These are phyloP conservation scores for Bruguiera parviflora DNA, from an alignment of 345 rosid genomes.

Conservation along the genomic window DNA sequence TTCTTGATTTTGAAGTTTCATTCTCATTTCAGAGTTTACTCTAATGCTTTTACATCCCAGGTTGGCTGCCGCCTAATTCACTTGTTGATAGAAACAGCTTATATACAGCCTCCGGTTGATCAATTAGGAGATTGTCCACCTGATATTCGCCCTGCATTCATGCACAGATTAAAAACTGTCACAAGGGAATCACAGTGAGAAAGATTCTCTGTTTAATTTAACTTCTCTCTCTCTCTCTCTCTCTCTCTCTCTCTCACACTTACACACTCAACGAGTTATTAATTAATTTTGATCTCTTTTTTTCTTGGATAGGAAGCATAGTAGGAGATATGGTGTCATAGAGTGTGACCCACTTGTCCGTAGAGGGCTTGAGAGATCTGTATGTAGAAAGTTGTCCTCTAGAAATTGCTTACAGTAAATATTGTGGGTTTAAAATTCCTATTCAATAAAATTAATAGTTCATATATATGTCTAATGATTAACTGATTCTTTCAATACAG, in stretches of 20 bases:
- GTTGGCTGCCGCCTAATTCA: constrained; percentile 88
- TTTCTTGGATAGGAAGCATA: constrained; percentile 49
- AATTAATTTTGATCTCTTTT: background rate
- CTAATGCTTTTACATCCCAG: constrained; percentile 43
- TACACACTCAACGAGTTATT: background rate
- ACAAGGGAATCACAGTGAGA: constrained; percentile 63
- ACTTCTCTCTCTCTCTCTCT: constrained; percentile 16
- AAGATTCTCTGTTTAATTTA: constrained; percentile 19
- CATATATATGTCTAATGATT: constrained; percentile 12
- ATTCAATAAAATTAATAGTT: constrained; percentile 3
- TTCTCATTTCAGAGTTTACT: constrained; percentile 14
- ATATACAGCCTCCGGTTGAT: constrained; percentile 81
- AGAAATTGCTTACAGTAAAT: constrained; percentile 8
- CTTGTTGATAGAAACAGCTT: constrained; percentile 75
- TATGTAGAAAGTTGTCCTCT: constrained; percentile 33
- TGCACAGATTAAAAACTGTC: constrained; percentile 56
- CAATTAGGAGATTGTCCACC: constrained; percentile 73
- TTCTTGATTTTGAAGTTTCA: constrained; percentile 6
- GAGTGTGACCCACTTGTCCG: constrained; percentile 82
- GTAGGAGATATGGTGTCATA: constrained; percentile 89
- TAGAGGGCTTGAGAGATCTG: constrained; percentile 88
- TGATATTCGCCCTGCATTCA: constrained; percentile 91
- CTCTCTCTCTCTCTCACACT: background rate
- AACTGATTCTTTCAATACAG: constrained; percentile 42
- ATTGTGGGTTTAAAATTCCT: constrained; percentile 4